These are phyloP conservation scores for Cydonia oblonga DNA, from an alignment of 331 rosid genomes.

Conservation along the genomic window DNA sequence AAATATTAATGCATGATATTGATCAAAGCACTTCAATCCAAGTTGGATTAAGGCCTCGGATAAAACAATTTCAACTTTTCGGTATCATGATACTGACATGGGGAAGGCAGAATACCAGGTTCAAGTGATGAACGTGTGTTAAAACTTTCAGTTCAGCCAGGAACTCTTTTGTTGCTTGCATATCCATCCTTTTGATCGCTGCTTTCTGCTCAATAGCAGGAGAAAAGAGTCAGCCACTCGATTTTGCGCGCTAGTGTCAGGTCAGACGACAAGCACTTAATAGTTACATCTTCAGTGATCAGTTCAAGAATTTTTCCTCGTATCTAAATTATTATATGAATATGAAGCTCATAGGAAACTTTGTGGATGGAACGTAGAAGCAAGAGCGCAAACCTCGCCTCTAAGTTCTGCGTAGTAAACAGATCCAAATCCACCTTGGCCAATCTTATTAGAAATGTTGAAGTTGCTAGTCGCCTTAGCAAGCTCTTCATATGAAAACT, in stretches of 20 bases:
- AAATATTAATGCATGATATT: neutral
- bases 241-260: neutral
- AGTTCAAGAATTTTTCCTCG: neutral
- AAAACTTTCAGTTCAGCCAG: conserved; percentile 66
- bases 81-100: neutral
- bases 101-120: conserved; percentile 43
- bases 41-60: neutral
- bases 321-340: neutral
- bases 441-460: conserved; percentile 59
- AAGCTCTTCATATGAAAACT: conserved; percentile 77
- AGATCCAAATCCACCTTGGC: conserved; percentile 90
- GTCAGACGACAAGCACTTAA: neutral
- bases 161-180: conserved; percentile 65
- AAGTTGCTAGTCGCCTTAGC: conserved; percentile 64
- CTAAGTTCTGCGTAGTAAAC: conserved; percentile 85
- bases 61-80: neutral
- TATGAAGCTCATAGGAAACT: neutral
- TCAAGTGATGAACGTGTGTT: conserved; percentile 76
- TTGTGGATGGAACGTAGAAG: neutral
- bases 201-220: conserved; percentile 35
- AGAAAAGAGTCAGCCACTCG: neutral
- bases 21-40: neutral
- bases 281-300: neutral
- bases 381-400: conserved; percentile 62
- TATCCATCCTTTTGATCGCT: conserved; percentile 78